These are phyloP conservation scores for Termitomyces sp. DNA, from an alignment of 768 basidiomycete genomes.

Conservation along the genomic window DNA sequence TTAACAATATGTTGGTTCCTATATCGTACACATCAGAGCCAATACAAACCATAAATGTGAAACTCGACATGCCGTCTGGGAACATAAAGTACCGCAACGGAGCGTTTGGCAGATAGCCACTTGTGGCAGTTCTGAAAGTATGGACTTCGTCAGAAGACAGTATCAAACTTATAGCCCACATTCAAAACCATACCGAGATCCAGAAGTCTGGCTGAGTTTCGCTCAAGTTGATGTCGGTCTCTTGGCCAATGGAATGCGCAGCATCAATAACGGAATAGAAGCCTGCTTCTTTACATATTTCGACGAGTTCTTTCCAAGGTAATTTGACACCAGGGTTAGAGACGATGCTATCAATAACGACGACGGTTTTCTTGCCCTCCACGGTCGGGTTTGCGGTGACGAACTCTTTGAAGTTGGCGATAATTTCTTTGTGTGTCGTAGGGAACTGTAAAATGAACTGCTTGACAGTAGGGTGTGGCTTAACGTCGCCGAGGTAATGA, in stretches of 20 bases:
- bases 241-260: slow-evolving; percentile 81
- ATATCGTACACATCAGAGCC: not conserved
- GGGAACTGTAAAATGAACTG: slow-evolving; percentile 54
- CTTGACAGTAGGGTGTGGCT: slow-evolving; percentile 49
- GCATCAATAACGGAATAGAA: slow-evolving; percentile 73
- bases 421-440: slow-evolving; percentile 41
- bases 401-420: slow-evolving; percentile 30
- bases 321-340: slow-evolving; percentile 62
- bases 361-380: slow-evolving; percentile 45
- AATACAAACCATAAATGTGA: not conserved
- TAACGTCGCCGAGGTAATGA: slow-evolving; percentile 50
- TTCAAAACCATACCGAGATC: slow-evolving; percentile 53
- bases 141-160: not conserved
- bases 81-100: slow-evolving; percentile 71
- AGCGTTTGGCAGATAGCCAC: slow-evolving; percentile 74
- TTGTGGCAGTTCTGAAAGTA: slow-evolving; percentile 72
- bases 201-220: slow-evolving; percentile 70
- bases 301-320: slow-evolving; percentile 78
- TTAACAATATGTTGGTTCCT: slow-evolving; percentile 66
- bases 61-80: slow-evolving; percentile 40
- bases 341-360: slow-evolving; percentile 65
- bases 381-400: slow-evolving; percentile 8
- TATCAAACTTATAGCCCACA: not conserved
- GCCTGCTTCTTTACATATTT: slow-evolving; percentile 58
- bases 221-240: slow-evolving; percentile 57